Evolutionary conservation across 768 basidiomycete genomes (phyloP), one percentile per base, ranked within the genome.

Genomic region (Mycena albidolilacea): DNA sequence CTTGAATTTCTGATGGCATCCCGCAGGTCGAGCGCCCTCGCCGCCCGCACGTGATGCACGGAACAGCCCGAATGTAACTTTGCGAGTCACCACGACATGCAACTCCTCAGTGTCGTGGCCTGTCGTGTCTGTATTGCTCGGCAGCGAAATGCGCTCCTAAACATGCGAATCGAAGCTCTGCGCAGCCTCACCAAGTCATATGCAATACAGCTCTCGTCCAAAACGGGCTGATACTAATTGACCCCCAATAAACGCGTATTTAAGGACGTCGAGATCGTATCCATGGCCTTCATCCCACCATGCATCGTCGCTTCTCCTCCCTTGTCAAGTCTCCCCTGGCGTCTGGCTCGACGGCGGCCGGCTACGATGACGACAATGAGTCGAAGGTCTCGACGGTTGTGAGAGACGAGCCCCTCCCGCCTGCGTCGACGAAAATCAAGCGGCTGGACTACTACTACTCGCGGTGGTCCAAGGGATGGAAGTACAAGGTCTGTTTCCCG

Each of bases 381-480:
- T 86, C 84, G 2, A 82, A 81, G 66, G 70, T 71, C 8, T 79
- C 83, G 0, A 82, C 84, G 0, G 75, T 83, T 12, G 81, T 79
- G 35, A 80, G 78, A 44, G 83, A 85, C 14, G 84, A 85, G 48
- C 75, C 79, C 0, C 76, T 86, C 3, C 81, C 87, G 66, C 79
- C 82, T 7, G 86, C 87, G 38, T 86, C 87, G 17, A 81, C 89
- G 67, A 90, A 91, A 80, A 81, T 91, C 78, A 90, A 91, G 78
- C 87, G 88, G 1, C 86, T 91, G 55, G 90, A 91, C 77, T 83
- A 88, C 74, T 90, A 89, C 75, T 90, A 87, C 78, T 90, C 87
- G 77, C 80, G 84, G 71, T 90, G 90, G 89, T 82, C 83, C 41
- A 89, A 87, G 77, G 77, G 80, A 21, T 91, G 89, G 89, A 90